Evolutionary conservation across 139 green algal species (phyloP), one percentile per base, ranked within the genome.

Genomic region (Chloropicon primus): DNA sequence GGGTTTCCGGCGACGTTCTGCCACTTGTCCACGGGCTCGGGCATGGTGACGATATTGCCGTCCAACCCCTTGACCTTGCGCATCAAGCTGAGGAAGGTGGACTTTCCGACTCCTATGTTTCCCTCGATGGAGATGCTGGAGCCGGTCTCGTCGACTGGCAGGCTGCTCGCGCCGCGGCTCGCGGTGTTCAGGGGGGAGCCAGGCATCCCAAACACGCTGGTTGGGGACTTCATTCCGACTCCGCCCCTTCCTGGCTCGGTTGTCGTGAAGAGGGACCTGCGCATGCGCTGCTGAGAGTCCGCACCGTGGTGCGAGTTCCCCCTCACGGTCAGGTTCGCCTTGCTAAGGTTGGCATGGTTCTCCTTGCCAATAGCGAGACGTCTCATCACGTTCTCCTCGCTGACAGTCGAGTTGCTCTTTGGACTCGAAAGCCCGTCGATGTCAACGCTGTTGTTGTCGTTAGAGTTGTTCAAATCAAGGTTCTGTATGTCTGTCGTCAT

Each of bases 71-170:
- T 71, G 62, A 84, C 81, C 0, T 74, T 27, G 2, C 90, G 71
- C 24, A 90, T 86, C 2, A 85, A 53, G n/a, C 41, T 72, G 74
- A 98, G 87, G 79, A 98, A 98, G 21, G 94, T 97, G 75, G 81
- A 91, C 82, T 99, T 99, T 41, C 95, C 95, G 25, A 92, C 90
- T 27, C 86, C 88, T 83, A 99, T 98, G 85, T 99, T 99, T 27
- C 95, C 95, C 84, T 99, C 94, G 23, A 99, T 91, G 72, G 88
- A 92, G 26, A 98, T 62, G 41, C 41, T 62, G 41, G 10, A n/a
- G 41, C 41, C 41, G 41, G 41, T 62, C 41, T 62, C 41, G 41
- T 62, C 41, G 10, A 17, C 10, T 17, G 17, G 10, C 5, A 17
- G 10, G 41, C 17, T 5, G 41, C 41, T 62, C 41, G 17, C 10